Evolutionary conservation across 106 monocot genomes (phyloP).

Genomic region (Acorus gramineus): DNA sequence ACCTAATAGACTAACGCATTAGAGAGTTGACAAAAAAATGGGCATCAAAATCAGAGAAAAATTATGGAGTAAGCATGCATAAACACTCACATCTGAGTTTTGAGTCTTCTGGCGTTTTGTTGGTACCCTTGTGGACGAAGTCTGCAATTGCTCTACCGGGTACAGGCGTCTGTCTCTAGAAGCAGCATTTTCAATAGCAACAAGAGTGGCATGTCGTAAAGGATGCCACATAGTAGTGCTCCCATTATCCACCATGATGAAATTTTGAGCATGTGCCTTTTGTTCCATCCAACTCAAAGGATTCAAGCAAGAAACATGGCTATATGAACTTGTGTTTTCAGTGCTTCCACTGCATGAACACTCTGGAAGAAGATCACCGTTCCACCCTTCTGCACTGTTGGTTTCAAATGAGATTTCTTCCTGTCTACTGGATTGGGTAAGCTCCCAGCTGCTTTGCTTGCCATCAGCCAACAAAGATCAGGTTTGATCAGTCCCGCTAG

Average conservation of each 20-base stretch:
- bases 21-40: no score
- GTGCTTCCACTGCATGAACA: slow-evolving; percentile 3
- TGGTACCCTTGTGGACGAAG: slow-evolving; percentile 16
- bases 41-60: background rate
- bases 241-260: background rate
- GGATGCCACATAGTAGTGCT: slow-evolving; percentile 61
- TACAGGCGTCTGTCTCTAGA: slow-evolving; percentile 52
- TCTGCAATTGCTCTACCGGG: slow-evolving; percentile 15
- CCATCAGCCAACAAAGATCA: background rate
- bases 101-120: slow-evolving; percentile 52
- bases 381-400: slow-evolving; percentile 2
- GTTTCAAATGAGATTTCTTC: background rate
- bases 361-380: background rate
- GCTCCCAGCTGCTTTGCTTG: slow-evolving; percentile 6
- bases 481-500: slow-evolving; percentile 45
- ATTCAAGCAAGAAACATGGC: slow-evolving; percentile 47
- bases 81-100: slow-evolving; percentile 21
- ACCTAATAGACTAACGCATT: no score
- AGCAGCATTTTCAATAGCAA: slow-evolving; percentile 74
- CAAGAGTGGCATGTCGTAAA: slow-evolving; percentile 69
- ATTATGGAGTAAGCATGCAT: background rate
- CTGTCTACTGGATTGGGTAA: background rate
- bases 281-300: slow-evolving; percentile 56
- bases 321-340: background rate
- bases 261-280: slow-evolving; percentile 7